A percentile compares a stretch with the other conserved stretches of the same genome.
Conservation (phyloP, 1,139 yeast species). For the Pichia terricola region DNA sequence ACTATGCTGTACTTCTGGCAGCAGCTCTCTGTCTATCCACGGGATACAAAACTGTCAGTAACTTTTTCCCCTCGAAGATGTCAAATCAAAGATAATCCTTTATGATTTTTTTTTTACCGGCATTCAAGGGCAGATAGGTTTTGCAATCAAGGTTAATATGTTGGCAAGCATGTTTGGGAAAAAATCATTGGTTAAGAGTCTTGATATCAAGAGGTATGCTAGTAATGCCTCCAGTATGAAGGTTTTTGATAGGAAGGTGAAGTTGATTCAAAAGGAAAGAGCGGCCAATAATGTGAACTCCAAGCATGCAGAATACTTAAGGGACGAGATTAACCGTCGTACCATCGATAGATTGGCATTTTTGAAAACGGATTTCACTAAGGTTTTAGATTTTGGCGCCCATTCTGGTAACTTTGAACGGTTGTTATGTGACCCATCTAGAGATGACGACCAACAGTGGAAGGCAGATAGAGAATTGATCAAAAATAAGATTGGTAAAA, state of each 20-base stretch:
- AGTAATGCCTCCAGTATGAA: too few relatives aligned
- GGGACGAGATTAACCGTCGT: constrained; percentile 65
- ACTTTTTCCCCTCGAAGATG: too few relatives aligned
- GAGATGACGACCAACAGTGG: constrained; percentile 26
- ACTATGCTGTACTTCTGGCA: too few relatives aligned
- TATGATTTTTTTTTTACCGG: too few relatives aligned
- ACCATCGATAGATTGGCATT: constrained; percentile 71
- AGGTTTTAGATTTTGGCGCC: constrained; percentile 63
- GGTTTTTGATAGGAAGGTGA: constrained; percentile 61
- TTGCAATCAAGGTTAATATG: too few relatives aligned
- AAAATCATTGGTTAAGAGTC: too few relatives aligned
- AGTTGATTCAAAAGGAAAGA: constrained; percentile 48
- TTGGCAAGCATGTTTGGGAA: too few relatives aligned
- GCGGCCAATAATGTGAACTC: constrained; percentile 41
- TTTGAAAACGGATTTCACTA: constrained; percentile 53
- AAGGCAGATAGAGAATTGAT: constrained; percentile 45
- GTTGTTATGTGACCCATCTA: constrained; percentile 16
- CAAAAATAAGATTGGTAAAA: constrained; percentile 41
- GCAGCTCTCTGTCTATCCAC: too few relatives aligned
- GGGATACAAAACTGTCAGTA: too few relatives aligned
- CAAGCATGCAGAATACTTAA: constrained; percentile 59
- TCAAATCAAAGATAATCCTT: too few relatives aligned
- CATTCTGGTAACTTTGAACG: constrained; percentile 53
- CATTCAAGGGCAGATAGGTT: too few relatives aligned
- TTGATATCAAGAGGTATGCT: too few relatives aligned